Percentiles rank a stretch among this genome's conserved stretches.
These are phyloP conservation scores for Dysphania ambrosioides DNA, from an alignment of 148 eudicot species.

Conservation along the genomic window DNA sequence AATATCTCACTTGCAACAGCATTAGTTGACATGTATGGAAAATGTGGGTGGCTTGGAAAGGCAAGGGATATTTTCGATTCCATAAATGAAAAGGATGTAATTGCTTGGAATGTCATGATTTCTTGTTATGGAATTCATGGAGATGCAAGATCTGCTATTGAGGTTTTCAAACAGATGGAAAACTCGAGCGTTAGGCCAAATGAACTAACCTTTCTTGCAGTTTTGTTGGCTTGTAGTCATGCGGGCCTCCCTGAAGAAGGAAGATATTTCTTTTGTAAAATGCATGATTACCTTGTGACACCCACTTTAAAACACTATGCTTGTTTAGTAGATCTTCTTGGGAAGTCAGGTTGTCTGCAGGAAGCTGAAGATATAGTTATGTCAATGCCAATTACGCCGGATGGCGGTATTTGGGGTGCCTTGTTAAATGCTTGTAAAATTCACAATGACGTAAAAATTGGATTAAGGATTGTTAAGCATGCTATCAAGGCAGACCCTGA, in stretches of 20 bases:
- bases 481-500: constrained; percentile 62
- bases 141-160: constrained; percentile 50
- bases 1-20: constrained; percentile 52
- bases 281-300: constrained; percentile 43
- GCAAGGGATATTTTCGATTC: constrained; percentile 52
- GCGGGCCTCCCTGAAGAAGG: constrained; percentile 59
- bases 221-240: constrained; percentile 64
- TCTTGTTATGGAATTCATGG: constrained; percentile 74
- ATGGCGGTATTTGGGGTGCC: constrained; percentile 76
- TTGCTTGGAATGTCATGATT: constrained; percentile 78
- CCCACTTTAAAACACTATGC: constrained; percentile 70
- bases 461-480: constrained; percentile 49
- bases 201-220: constrained; percentile 59
- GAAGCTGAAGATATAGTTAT: constrained; percentile 63
- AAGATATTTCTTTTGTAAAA: constrained; percentile 39
- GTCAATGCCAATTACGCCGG: constrained; percentile 66
- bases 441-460: constrained; percentile 50
- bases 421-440: constrained; percentile 66
- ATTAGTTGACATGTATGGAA: constrained; percentile 69
- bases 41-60: constrained; percentile 62
- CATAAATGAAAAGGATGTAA: constrained; percentile 49
- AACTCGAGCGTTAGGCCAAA: constrained; percentile 44
- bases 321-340: constrained; percentile 69
- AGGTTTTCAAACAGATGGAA: constrained; percentile 53
- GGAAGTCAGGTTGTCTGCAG: constrained; percentile 50